A percentile compares a stretch with the other conserved stretches of the same genome.
Evolutionary conservation across 352 stramenopile genomes (phyloP).

Genomic region (Pythium scleroteichum): DNA sequence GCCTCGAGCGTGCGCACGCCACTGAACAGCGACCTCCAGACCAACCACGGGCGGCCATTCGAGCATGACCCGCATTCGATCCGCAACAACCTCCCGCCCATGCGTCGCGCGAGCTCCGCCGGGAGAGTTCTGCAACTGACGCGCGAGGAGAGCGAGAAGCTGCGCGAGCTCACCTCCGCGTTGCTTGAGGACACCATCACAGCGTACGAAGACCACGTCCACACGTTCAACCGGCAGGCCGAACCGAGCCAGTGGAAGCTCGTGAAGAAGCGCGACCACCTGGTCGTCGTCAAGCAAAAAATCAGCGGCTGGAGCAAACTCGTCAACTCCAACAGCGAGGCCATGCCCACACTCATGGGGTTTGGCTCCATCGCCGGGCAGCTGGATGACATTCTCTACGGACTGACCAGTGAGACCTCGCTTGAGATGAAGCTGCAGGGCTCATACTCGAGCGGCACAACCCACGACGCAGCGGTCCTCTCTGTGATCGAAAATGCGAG

Average conservation of each 20-base stretch:
- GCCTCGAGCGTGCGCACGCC: conserved; percentile 18
- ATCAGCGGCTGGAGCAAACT: conserved; percentile 15
- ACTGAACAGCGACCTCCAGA: conserved; percentile 22
- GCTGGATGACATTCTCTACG: conserved; percentile 66
- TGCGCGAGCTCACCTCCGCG: conserved; percentile 37
- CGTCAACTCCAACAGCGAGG: conserved; percentile 20
- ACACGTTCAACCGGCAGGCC: conserved; percentile 25
- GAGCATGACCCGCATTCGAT: conserved; percentile 16
- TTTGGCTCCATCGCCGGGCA: conserved; percentile 45
- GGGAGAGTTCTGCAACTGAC: conserved; percentile 40
- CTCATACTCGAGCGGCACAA: conserved; percentile 37
- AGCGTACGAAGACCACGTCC: conserved; percentile 38
- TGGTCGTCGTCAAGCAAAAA: conserved; percentile 57
- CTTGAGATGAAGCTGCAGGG: conserved; percentile 62
- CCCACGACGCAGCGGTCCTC: conserved; percentile 54
- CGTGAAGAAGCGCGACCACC: conserved; percentile 63
- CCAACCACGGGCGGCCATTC: conserved; percentile 18
- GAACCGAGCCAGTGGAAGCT: conserved; percentile 63
- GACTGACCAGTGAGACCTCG: conserved; percentile 48
- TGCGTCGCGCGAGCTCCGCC: conserved; percentile 18
- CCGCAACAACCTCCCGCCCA: conserved; percentile 17
- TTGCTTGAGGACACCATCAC: conserved; percentile 42
- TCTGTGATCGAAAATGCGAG: conserved; percentile 37
- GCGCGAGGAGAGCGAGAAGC: conserved; percentile 52
- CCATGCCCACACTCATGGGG: conserved; percentile 39